A percentile compares a stretch with the other conserved stretches of the same genome.
These are phyloP conservation scores for Rosa lucieae DNA, from an alignment of 306 rosid species.

Conservation along the genomic window DNA sequence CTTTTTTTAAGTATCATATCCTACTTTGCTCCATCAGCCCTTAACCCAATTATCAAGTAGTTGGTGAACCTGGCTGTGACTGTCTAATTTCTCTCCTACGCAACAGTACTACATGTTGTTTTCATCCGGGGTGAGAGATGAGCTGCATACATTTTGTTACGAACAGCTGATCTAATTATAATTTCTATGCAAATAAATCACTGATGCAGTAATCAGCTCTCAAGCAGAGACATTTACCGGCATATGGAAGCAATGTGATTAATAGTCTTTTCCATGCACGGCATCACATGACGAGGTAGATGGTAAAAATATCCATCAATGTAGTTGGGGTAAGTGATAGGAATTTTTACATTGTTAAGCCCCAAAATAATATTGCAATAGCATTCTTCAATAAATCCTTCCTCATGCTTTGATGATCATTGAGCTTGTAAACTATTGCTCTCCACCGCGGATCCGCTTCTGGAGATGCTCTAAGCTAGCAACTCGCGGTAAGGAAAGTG, in stretches of 20 bases:
- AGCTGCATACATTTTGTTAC: background rate
- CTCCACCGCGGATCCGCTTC: constrained; percentile 68
- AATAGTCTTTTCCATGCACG: background rate
- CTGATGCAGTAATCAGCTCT: background rate
- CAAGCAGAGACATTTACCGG: background rate
- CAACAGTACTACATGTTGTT: no score
- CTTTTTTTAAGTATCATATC: background rate
- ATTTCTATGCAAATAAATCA: background rate
- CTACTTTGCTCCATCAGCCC: no score
- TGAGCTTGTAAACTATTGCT: constrained; percentile 36
- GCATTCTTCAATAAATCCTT: constrained; percentile 15
- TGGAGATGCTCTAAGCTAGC: constrained; percentile 97
- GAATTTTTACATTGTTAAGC: constrained; percentile 17
- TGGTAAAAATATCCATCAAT: background rate
- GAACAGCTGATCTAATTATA: no score
- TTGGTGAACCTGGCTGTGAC: no score
- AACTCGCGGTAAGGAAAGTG: constrained; percentile 70
- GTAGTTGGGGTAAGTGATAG: background rate
- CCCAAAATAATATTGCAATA: constrained; percentile 21
- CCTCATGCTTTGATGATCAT: constrained; percentile 3
- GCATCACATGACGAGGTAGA: background rate
- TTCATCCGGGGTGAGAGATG: background rate
- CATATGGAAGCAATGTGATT: background rate
- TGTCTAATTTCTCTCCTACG: background rate
- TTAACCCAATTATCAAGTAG: no score